These are phyloP conservation scores for Sporothrix brunneoviolacea DNA, from an alignment of 2,329 filamentous ascomycete species.

Conservation along the genomic window DNA sequence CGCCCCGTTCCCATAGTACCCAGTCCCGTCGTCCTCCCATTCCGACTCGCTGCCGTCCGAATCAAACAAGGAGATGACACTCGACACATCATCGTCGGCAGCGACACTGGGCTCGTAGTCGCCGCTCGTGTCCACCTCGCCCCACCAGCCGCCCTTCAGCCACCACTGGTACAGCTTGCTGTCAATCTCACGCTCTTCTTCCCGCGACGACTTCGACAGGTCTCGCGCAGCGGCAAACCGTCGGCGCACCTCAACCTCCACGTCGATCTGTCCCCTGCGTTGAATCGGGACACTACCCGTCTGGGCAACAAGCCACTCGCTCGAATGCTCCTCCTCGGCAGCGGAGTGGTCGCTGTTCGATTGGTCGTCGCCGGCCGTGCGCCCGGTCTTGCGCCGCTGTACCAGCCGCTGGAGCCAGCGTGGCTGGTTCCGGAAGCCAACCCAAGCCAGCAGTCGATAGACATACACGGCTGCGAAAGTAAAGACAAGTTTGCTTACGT, in stretches of 20 bases:
- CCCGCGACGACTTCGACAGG: slow-evolving; percentile 12
- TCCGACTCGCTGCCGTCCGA: slow-evolving; percentile 23
- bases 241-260: slow-evolving; percentile 71
- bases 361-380: slow-evolving; percentile 18
- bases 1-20: slow-evolving; percentile 43
- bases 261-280: slow-evolving; percentile 43
- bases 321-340: slow-evolving; percentile 12
- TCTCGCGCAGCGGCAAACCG: slow-evolving; percentile 36
- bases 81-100: slow-evolving; percentile 67
- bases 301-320: slow-evolving; percentile 21
- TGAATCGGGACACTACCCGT: slow-evolving; percentile 42
- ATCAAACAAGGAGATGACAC: slow-evolving; percentile 60
- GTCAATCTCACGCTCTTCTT: slow-evolving; percentile 61
- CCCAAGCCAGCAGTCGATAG: slow-evolving; percentile 45
- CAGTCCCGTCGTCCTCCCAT: slow-evolving; percentile 35
- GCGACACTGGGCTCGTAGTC: slow-evolving; percentile 59
- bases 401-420: slow-evolving; percentile 54
- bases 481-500: slow-evolving; percentile 61
- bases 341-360: slow-evolving; percentile 8
- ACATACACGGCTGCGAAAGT: slow-evolving; percentile 51
- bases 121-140: slow-evolving; percentile 70
- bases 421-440: slow-evolving; percentile 58
- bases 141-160: slow-evolving; percentile 78
- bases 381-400: slow-evolving; percentile 30
- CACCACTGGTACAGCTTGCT: slow-evolving; percentile 77